Evolutionary conservation across 352 stramenopile genomes (phyloP), one percentile per base, ranked within the genome.

Genomic region (Blastocystis sp.): DNA sequence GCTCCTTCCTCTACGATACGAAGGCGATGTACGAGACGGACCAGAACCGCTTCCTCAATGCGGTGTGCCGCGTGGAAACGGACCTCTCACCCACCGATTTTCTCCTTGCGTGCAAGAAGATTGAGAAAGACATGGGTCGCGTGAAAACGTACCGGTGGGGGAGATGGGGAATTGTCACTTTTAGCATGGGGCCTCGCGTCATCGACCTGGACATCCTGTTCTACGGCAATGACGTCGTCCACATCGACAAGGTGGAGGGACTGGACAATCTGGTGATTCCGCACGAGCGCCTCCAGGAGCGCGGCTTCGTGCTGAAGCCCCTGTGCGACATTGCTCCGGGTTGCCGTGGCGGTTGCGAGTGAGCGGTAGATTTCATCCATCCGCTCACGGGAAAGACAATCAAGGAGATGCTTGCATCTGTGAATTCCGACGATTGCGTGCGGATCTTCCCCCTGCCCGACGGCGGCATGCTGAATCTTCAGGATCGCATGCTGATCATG

Each of bases 121-220:
- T 97, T 53, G 95, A 98, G 89, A 88, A 91, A 52, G 90, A 95
- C 34, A 89, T 98, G 60, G 95, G 95, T 40, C 91, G 95, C 71
- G 92, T 91, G 4, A 89, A 92, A 59, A 93, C 77, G n/a, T 81
- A 81, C 66, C 7, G 71, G 65, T 87, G 19, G 48, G 77, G 1
- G 90, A 7, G 89, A 93, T 43, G 90, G 91, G 91, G 93, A 61
- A 84, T 71, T 48, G 17, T 56, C 14, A 62, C n/a, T 76, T 91
- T 60, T 93, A 87, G 94, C 70, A 97, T 96, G 89, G 95, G 95
- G 45, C 95, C 95, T 17, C 90, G 95, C 34, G 91, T 95, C 3
- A 93, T 98, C 40, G 96, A 98, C 88, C 92, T 98, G 45, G 96
- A 98, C 90, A 94, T 98, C 62, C 91, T 98, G 21, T 93, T 97